A percentile compares a stretch with the other conserved stretches of the same genome.
These are phyloP conservation scores for Oleoguttula mirabilis DNA, from an alignment of 495 filamentous ascomycete species.

Conservation along the genomic window DNA sequence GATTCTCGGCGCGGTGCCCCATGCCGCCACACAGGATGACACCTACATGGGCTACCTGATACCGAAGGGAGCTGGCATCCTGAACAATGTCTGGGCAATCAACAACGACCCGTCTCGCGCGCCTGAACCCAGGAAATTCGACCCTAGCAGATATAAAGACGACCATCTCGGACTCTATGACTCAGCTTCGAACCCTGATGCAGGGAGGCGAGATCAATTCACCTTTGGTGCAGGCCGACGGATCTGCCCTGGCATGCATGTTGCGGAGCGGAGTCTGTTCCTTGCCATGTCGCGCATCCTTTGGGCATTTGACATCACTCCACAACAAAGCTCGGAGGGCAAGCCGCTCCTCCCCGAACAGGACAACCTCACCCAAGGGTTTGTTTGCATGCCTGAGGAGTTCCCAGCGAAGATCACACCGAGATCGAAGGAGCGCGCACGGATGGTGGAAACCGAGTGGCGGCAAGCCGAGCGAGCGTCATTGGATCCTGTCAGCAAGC, in stretches of 20 bases:
- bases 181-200: constrained; percentile 16
- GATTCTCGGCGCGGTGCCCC: constrained; percentile 24
- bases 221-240: constrained; percentile 26
- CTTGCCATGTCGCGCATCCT: constrained; percentile 19
- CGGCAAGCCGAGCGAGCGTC: constrained; percentile 24
- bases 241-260: constrained; percentile 25
- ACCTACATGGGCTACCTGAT: constrained; percentile 25
- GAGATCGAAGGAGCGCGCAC: constrained; percentile 22
- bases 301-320: constrained; percentile 24
- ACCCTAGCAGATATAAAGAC: constrained; percentile 17
- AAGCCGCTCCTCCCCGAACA: constrained; percentile 31
- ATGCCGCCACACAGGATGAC: constrained; percentile 28
- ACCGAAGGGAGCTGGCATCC: constrained; percentile 20
- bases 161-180: constrained; percentile 11
- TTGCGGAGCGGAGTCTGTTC: constrained; percentile 24
- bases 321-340: constrained; percentile 23
- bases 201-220: constrained; percentile 22
- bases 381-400: constrained; percentile 35
- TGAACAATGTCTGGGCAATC: constrained; percentile 22
- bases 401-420: constrained; percentile 30
- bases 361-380: constrained; percentile 34
- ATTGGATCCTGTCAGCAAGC: constrained; percentile 25
- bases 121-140: constrained; percentile 17
- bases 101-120: constrained; percentile 18
- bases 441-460: constrained; percentile 30